Evolutionary conservation across 495 filamentous ascomycete genomes (phyloP).

Genomic region (Aspergillus kassunensis): DNA sequence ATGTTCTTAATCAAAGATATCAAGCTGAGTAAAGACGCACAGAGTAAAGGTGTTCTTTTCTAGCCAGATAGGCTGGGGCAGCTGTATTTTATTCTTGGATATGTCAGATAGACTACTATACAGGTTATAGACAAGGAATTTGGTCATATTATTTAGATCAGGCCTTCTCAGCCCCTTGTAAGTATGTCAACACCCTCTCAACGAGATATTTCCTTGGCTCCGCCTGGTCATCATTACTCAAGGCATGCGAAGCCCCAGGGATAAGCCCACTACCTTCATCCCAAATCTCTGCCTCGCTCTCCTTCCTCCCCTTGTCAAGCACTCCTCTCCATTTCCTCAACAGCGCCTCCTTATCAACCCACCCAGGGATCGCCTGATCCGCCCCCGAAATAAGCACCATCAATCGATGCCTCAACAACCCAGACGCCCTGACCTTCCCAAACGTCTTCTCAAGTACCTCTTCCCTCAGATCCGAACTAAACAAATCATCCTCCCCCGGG

Average conservation of each 20-base stretch:
- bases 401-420: conserved; percentile 46
- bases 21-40: conserved; percentile 50
- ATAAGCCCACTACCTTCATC: conserved; percentile 39
- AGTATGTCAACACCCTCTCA: conserved; percentile 24
- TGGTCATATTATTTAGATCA: background rate
- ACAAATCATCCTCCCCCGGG: conserved; percentile 78
- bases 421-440: conserved; percentile 50
- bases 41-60: conserved; percentile 27
- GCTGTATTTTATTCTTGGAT: background rate
- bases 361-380: conserved; percentile 66
- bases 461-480: conserved; percentile 69
- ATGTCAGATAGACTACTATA: background rate
- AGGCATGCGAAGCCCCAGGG: conserved; percentile 42
- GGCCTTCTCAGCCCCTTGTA: background rate
- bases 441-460: conserved; percentile 55
- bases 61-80: conserved; percentile 3
- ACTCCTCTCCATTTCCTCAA: conserved; percentile 55
- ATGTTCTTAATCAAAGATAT: conserved; percentile 53
- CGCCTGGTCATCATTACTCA: conserved; percentile 46
- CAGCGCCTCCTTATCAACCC: conserved; percentile 59
- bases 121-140: background rate
- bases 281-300: conserved; percentile 26
- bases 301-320: conserved; percentile 43
- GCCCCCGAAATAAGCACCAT: conserved; percentile 58
- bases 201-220: conserved; percentile 38